Evolutionary conservation across 2,329 filamentous ascomycete genomes (phyloP).

Genomic region (Fusarium xyrophilum): DNA sequence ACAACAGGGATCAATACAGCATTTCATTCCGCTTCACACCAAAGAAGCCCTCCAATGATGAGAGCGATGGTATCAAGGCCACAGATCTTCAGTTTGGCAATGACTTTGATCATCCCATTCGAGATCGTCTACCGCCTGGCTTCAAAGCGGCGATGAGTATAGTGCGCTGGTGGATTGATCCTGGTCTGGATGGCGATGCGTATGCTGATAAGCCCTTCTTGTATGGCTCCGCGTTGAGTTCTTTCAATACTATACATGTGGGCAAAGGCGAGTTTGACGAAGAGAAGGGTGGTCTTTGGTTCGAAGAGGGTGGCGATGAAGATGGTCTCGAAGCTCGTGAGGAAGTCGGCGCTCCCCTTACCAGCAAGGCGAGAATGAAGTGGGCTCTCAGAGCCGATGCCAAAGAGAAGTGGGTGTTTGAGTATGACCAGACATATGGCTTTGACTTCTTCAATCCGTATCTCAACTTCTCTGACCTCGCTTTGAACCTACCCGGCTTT

Average conservation of each 20-base stretch:
- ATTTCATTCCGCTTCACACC: conserved; percentile 81
- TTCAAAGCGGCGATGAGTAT: conserved; percentile 85
- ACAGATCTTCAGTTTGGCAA: conserved; percentile 89
- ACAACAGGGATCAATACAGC: conserved; percentile 79
- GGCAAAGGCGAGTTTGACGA: conserved; percentile 61
- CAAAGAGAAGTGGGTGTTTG: conserved; percentile 62
- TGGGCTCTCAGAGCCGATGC: conserved; percentile 60
- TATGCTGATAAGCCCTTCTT: conserved; percentile 87
- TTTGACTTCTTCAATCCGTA: conserved; percentile 89
- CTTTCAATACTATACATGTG: conserved; percentile 78
- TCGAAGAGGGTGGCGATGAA: conserved; percentile 72
- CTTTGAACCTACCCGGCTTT: conserved; percentile 75
- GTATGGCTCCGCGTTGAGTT: conserved; percentile 81
- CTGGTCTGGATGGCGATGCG: conserved; percentile 86
- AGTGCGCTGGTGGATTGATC: conserved; percentile 90
- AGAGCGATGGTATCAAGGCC: conserved; percentile 63
- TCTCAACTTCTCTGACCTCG: conserved; percentile 80
- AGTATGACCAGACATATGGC: conserved; percentile 59
- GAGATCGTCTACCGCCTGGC: conserved; percentile 83
- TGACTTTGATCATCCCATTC: conserved; percentile 91
- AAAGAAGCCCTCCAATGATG: conserved; percentile 52
- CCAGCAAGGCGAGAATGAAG: conserved; percentile 62
- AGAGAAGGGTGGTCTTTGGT: conserved; percentile 59
- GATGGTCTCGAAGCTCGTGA: conserved; percentile 57
- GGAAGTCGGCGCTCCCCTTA: conserved; percentile 58